Evolutionary conservation across 805 yeast species (phyloP), one percentile per base, ranked within the genome.

Genomic region (Candida stauntonica): DNA sequence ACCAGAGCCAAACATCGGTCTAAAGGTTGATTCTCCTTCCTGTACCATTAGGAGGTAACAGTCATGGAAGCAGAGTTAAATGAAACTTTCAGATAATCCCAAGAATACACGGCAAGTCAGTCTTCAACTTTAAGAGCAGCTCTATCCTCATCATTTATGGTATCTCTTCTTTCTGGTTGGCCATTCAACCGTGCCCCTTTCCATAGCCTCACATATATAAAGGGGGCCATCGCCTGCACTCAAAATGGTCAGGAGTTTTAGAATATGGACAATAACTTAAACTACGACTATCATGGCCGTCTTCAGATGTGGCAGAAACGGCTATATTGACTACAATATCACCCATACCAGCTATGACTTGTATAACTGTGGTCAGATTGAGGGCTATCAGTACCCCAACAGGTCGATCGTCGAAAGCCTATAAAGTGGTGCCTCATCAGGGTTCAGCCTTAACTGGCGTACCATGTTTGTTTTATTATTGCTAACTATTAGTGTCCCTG

Each of bases 1-100:
- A 12, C 68, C 66, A 17, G 71, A 67, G 13, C 80, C 75, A 17
- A 74, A 24, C 17, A 73, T 57, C 20, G 66, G 60, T 36, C 76
- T 77, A 17, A 70, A 50, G 68, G 64, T 34, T 66, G 73, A 44
- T 70, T 72, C 26, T 61, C 61, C 36, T 66, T 63, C 40, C 62
- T 68, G 66, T 76, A 79, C 72, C 77, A 79, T 54, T 75, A 79
- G 20, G 73, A 55, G 4, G 81, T 78, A 31, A 79, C 54, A 14
- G 74, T 60, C 32, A 75, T 70, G 54, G 73, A 74, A 3, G 77
- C 70, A 3, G 85, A 83, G 24, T 75, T n/a, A 68, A 15, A 77
- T 68, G 19, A 68, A 64, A 39, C 73, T 62, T 51, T 77, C 83
- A 3, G 74, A 58, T 33, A 66, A 51, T 6, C 83, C 83, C 18